A percentile compares a stretch with the other conserved stretches of the same genome.
Evolutionary conservation across 169 alveolate species (phyloP).

Genomic region (Cryptosporidium viatorum): DNA sequence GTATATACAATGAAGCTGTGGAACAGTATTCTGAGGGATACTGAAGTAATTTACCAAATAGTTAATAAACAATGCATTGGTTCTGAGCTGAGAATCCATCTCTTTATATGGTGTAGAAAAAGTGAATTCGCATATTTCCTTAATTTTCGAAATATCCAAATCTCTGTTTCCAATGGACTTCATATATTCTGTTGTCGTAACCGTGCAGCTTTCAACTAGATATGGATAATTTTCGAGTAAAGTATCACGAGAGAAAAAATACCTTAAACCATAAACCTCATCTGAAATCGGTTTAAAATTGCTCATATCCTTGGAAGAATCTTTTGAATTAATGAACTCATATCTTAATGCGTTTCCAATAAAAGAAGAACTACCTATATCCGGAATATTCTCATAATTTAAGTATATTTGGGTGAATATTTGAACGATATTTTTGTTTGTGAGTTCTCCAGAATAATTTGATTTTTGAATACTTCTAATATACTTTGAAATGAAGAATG

Average conservation of each 20-base stretch:
- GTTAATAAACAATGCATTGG: slow-evolving; percentile 23
- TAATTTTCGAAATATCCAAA: neutral
- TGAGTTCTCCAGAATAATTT: slow-evolving; percentile 8
- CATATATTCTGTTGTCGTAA: neutral
- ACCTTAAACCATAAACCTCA: slow-evolving; percentile 31
- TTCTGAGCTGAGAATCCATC: slow-evolving; percentile 17
- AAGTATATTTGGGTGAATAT: slow-evolving; percentile 22
- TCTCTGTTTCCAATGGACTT: neutral
- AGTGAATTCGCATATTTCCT: slow-evolving; percentile 30
- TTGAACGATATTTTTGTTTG: neutral
- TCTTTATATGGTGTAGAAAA: slow-evolving; percentile 21
- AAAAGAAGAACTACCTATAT: slow-evolving; percentile 53
- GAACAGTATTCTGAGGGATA: slow-evolving; percentile 15
- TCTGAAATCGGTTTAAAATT: slow-evolving; percentile 20
- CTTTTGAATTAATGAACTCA: slow-evolving; percentile 28
- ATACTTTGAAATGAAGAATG: slow-evolving; percentile 41
- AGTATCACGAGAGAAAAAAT: slow-evolving; percentile 10
- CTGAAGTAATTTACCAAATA: slow-evolving; percentile 54
- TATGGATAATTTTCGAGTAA: slow-evolving; percentile 19
- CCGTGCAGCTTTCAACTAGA: slow-evolving; percentile 19
- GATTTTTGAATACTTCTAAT: slow-evolving; percentile 49
- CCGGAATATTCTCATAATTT: slow-evolving; percentile 16
- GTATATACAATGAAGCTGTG: slow-evolving; percentile 37
- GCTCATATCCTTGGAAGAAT: slow-evolving; percentile 34
- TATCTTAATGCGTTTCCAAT: slow-evolving; percentile 37